Evolutionary conservation across 805 yeast species (phyloP).

Genomic region (Metschnikowia proteae): DNA sequence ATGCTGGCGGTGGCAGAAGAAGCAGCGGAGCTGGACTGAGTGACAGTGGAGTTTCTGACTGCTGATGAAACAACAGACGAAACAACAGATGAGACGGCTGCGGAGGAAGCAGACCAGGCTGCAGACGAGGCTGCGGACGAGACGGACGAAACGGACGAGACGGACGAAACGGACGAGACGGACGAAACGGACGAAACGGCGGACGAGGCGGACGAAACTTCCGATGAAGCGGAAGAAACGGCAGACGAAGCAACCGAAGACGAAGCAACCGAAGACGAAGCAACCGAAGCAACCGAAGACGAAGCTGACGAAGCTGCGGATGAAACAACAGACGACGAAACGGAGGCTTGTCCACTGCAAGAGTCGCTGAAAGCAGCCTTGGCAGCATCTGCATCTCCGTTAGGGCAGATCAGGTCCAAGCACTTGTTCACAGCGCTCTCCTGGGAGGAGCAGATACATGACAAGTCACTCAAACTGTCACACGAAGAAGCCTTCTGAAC

Average conservation of each 20-base stretch:
- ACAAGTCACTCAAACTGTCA: slow-evolving; percentile 55
- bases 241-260: slow-evolving; percentile 22
- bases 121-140: slow-evolving; percentile 8
- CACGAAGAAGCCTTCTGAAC: slow-evolving; percentile 59
- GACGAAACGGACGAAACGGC: slow-evolving; percentile 21
- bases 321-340: slow-evolving; percentile 13
- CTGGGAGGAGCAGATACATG: slow-evolving; percentile 65
- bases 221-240: slow-evolving; percentile 22
- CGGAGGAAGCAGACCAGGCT: slow-evolving; percentile 6
- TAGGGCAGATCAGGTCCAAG: slow-evolving; percentile 66
- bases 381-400: slow-evolving; percentile 57
- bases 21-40: slow-evolving; percentile 15
- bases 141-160: slow-evolving; percentile 18
- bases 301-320: slow-evolving; percentile 11
- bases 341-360: slow-evolving; percentile 45
- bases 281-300: slow-evolving; percentile 21
- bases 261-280: too few relatives aligned
- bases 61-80: slow-evolving; percentile 22
- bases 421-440: slow-evolving; percentile 54
- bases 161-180: slow-evolving; percentile 16
- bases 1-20: not conserved
- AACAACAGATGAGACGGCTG: slow-evolving; percentile 11
- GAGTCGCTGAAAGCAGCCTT: slow-evolving; percentile 50
- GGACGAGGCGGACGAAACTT: slow-evolving; percentile 8
- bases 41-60: slow-evolving; percentile 10